These are phyloP conservation scores for Epichloe scottii DNA, from an alignment of 2,329 filamentous ascomycete genomes.

Conservation along the genomic window DNA sequence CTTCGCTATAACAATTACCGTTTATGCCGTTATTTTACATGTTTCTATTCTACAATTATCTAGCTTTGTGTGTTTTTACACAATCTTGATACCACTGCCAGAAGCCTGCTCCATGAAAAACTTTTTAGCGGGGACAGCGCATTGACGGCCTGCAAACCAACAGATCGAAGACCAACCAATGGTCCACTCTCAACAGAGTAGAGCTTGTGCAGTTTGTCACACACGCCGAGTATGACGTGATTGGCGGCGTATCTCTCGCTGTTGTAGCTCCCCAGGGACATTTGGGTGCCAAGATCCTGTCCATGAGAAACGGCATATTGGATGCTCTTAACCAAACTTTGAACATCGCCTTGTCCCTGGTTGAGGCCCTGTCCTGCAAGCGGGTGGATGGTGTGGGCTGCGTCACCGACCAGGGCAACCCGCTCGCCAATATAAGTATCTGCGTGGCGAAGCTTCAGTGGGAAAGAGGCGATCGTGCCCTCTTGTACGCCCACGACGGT, in stretches of 20 bases:
- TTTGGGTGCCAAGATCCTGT: constrained; percentile 69
- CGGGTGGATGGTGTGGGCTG: constrained; percentile 89
- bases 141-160: constrained; percentile 68
- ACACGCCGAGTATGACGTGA: constrained; percentile 63
- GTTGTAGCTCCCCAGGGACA: constrained; percentile 73
- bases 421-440: constrained; percentile 84
- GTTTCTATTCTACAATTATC: not conserved
- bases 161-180: constrained; percentile 64
- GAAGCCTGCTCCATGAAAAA: constrained; percentile 72
- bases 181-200: constrained; percentile 74
- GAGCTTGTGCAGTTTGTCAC: constrained; percentile 84
- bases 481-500: constrained; percentile 59
- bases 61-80: constrained; percentile 11
- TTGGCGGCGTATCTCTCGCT: constrained; percentile 73
- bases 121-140: constrained; percentile 61
- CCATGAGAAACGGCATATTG: constrained; percentile 68
- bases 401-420: constrained; percentile 85
- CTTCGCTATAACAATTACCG: not conserved
- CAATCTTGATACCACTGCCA: constrained; percentile 37
- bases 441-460: constrained; percentile 83
- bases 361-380: constrained; percentile 92
- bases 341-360: constrained; percentile 80
- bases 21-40: not conserved
- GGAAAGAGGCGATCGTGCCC: constrained; percentile 76
- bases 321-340: constrained; percentile 63